Evolutionary conservation across 768 basidiomycete species (phyloP), one percentile per base, ranked within the genome.

Genomic region (Sarcomyxa edulis): DNA sequence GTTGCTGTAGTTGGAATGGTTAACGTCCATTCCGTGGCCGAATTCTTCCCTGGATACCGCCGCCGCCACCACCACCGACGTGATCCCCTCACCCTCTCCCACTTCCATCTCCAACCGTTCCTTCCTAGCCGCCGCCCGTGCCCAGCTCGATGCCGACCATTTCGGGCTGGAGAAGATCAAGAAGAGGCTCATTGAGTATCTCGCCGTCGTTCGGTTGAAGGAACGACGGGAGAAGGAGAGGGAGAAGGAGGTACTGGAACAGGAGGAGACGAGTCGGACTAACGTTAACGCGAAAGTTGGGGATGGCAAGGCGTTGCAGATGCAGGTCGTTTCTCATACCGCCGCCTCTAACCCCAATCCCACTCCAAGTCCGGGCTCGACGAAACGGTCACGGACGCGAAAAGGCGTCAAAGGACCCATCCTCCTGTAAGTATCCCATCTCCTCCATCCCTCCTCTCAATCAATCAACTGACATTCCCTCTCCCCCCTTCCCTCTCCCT

Each of bases 161-260:
- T 95, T 82, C 49, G 94, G 94, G 1, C 67, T 97, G n/a, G 89
- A 93, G 42, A 89, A 87, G 56, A 84, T 97, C 56, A 97, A 96
- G 71, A 82, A 87, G 46, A 72, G 93, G 8, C 60, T 95, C 3
- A 85, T 95, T 31, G 94, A 96, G 52, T 96, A 91, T 56, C 74
- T 97, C 27, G 92, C 90, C 0, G 85, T 96, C 8, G 82, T 94
- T 23, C 66, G 89, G 43, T 61, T 75, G 35, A 68, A 71, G 51
- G 70, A 73, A 48, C n/a, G n/a, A n/a, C n/a, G n/a, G n/a, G n/a
- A 26, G 48, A 42, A 14, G 37, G 62, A 45, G 32, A 60, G 68
- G 47, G 60, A 57, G 51, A 49, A 48, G 45, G 48, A 27, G 46
- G 45, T n/a, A 23, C 24, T 14, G 15, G 6, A 14, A 24, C 32